A percentile compares a stretch with the other conserved stretches of the same genome.
Conservation (phyloP, 352 stramenopile species). For the Phytophthora agathidicida region DNA sequence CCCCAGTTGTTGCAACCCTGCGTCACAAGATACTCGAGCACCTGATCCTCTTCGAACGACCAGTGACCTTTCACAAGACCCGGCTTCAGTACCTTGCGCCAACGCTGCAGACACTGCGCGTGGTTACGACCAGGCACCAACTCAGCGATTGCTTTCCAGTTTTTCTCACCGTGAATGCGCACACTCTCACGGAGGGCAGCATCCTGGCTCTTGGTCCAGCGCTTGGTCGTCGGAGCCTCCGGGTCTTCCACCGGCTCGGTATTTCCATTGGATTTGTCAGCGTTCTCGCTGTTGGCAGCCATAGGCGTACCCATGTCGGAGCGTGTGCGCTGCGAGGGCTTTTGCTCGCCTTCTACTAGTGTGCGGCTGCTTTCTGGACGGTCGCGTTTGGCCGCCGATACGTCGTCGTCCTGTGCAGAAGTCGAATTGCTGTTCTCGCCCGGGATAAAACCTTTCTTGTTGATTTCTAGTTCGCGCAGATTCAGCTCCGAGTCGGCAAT, state of each 20-base stretch:
- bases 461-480: conserved; percentile 79
- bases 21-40: conserved; percentile 91
- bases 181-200: conserved; percentile 83
- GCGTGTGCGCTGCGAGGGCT: conserved; percentile 66
- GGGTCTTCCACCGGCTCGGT: conserved; percentile 51
- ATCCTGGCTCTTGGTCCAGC: conserved; percentile 91
- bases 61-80: conserved; percentile 96
- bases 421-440: conserved; percentile 7
- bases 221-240: conserved; percentile 82
- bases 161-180: conserved; percentile 84
- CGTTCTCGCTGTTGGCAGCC: conserved; percentile 22
- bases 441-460: conserved; percentile 60
- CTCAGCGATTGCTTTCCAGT: conserved; percentile 91
- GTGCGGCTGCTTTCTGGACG: conserved; percentile 70
- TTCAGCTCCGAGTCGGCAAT: conserved; percentile 84
- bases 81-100: conserved; percentile 94
- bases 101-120: conserved; percentile 89
- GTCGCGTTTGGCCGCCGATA: conserved; percentile 67
- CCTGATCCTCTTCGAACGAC: conserved; percentile 95
- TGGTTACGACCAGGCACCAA: conserved; percentile 86
- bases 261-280: conserved; percentile 46
- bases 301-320: conserved; percentile 38
- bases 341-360: conserved; percentile 64
- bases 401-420: conserved; percentile 34
- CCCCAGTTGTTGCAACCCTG: conserved; percentile 94